A percentile compares a stretch with the other conserved stretches of the same genome.
phyloP scores from a whole-genome alignment of 225 moss, liverwort and hornwort species.

The Straminergon stramineum region DNA sequence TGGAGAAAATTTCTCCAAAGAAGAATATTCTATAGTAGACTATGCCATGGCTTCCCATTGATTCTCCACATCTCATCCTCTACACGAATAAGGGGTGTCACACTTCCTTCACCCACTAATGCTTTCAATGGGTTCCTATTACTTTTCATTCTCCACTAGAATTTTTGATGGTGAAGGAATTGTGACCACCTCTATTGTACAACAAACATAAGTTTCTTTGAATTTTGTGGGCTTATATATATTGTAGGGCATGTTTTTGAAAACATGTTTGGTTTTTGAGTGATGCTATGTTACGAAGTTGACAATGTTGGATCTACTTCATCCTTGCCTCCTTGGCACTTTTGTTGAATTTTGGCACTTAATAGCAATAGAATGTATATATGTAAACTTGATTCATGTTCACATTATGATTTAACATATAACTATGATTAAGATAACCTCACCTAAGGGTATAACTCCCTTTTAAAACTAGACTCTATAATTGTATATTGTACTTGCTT shows the following conservation, averaged over 20 bases:
- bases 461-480: fast-evolving
- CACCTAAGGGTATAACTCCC: not conserved
- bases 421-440: not conserved
- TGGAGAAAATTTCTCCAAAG: too few relatives aligned
- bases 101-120: too few relatives aligned
- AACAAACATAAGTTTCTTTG: not conserved
- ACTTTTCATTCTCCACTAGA: too few relatives aligned
- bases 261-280: too few relatives aligned
- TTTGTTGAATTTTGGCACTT: not conserved
- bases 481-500: not conserved
- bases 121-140: too few relatives aligned
- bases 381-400: not conserved
- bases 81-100: too few relatives aligned
- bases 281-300: not conserved
- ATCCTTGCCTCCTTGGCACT: not conserved
- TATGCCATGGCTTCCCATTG: too few relatives aligned
- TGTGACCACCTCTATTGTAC: too few relatives aligned
- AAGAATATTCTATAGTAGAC: too few relatives aligned
- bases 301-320: not conserved
- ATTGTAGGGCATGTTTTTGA: not conserved
- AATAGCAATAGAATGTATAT: not conserved
- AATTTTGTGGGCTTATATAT: not conserved
- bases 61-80: too few relatives aligned
- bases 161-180: too few relatives aligned
- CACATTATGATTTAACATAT: not conserved